Conservation (phyloP, 2,329 filamentous ascomycete genomes). For the Colletotrichum neosansevieriae region DNA sequence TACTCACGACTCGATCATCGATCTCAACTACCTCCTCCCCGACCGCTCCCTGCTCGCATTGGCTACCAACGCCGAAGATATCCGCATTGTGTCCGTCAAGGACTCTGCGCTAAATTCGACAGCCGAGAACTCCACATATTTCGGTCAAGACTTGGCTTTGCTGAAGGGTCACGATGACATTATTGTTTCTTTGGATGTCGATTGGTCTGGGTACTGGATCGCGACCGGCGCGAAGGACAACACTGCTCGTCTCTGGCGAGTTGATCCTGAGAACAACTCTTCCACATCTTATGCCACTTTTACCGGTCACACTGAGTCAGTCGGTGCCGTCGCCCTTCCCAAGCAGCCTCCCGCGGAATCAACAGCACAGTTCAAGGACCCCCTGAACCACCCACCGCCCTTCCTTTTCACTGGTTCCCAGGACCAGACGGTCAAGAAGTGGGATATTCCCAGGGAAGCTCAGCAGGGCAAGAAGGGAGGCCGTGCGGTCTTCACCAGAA, state of each 20-base stretch:
- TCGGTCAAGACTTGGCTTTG: slow-evolving; percentile 88
- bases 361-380: slow-evolving; percentile 78
- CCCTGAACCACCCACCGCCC: slow-evolving; percentile 81
- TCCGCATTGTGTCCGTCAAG: slow-evolving; percentile 83
- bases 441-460: slow-evolving; percentile 78
- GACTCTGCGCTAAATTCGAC: slow-evolving; percentile 52
- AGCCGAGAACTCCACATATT: slow-evolving; percentile 65
- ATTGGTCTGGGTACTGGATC: slow-evolving; percentile 98
- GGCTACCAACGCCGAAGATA: slow-evolving; percentile 94
- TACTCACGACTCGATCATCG: slow-evolving; percentile 97
- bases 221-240: slow-evolving; percentile 98
- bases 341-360: slow-evolving; percentile 74
- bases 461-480: slow-evolving; percentile 63
- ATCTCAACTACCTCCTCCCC: slow-evolving; percentile 86
- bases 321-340: slow-evolving; percentile 89
- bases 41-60: slow-evolving; percentile 87
- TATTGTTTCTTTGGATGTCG: slow-evolving; percentile 91
- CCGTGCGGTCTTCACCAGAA: slow-evolving; percentile 84
- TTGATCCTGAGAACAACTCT: slow-evolving; percentile 80
- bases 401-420: slow-evolving; percentile 94
- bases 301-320: slow-evolving; percentile 91
- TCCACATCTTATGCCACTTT: slow-evolving; percentile 86
- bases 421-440: slow-evolving; percentile 94
- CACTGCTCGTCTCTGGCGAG: slow-evolving; percentile 88
- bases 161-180: slow-evolving; percentile 95